Conservation (phyloP, 495 filamentous ascomycete genomes). For the Diplogelasinospora grovesii region DNA sequence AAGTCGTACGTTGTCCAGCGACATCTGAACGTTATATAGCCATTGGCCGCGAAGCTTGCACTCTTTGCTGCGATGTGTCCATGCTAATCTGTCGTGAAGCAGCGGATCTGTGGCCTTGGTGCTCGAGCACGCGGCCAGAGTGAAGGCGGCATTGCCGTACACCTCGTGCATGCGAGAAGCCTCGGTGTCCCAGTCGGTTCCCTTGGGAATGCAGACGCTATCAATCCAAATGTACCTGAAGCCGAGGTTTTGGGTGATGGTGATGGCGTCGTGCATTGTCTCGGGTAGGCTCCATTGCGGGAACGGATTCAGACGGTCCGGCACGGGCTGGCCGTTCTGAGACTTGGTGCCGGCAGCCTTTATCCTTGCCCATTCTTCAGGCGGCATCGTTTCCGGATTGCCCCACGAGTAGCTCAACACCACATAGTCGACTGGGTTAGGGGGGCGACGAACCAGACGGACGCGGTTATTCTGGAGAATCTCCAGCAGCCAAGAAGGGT, state of each 20-base stretch:
- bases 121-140: slow-evolving; percentile 23
- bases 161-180: slow-evolving; percentile 27
- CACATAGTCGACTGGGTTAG: slow-evolving; percentile 18
- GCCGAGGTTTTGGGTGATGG: slow-evolving; percentile 13
- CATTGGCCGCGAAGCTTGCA: slow-evolving; percentile 21
- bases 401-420: slow-evolving; percentile 32
- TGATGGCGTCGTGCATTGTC: slow-evolving; percentile 26
- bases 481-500: slow-evolving; percentile 26
- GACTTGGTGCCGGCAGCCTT: slow-evolving; percentile 24
- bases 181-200: slow-evolving; percentile 28
- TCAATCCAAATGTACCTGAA: slow-evolving; percentile 27
- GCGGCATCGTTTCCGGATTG: slow-evolving; percentile 20
- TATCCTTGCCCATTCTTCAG: slow-evolving; percentile 24
- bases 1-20: slow-evolving; percentile 17
- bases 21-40: slow-evolving; percentile 16
- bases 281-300: slow-evolving; percentile 11
- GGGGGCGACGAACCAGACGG: slow-evolving; percentile 12
- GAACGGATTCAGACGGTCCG: slow-evolving; percentile 19
- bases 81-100: slow-evolving; percentile 17
- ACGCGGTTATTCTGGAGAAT: slow-evolving; percentile 15
- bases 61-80: slow-evolving; percentile 18
- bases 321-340: slow-evolving; percentile 17
- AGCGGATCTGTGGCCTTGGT: slow-evolving; percentile 24
- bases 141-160: slow-evolving; percentile 28
- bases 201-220: slow-evolving; percentile 28